Conservation (phyloP, 2,329 filamentous ascomycete genomes). For the Penicillium sp. region DNA sequence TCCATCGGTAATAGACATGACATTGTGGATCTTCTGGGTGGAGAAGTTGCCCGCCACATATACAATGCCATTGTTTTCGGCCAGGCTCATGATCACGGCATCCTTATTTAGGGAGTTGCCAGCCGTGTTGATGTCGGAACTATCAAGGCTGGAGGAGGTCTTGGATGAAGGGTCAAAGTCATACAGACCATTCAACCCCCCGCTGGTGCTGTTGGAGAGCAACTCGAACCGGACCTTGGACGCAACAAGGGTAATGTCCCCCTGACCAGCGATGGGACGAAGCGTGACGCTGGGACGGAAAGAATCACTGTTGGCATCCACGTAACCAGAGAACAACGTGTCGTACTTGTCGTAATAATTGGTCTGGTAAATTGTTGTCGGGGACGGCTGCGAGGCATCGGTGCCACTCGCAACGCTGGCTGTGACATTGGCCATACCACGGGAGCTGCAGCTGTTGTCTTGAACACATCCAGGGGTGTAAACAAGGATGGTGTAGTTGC, state of each 20-base stretch:
- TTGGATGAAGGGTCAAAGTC: slow-evolving; percentile 73
- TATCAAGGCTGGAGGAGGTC: slow-evolving; percentile 63
- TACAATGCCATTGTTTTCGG: slow-evolving; percentile 62
- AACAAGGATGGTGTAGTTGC: slow-evolving; percentile 86
- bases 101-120: slow-evolving; percentile 67
- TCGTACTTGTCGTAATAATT: slow-evolving; percentile 98
- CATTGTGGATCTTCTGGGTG: slow-evolving; percentile 67
- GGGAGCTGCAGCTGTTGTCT: slow-evolving; percentile 72
- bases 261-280: slow-evolving; percentile 62
- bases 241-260: slow-evolving; percentile 77
- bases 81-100: slow-evolving; percentile 72
- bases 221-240: slow-evolving; percentile 77
- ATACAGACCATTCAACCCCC: slow-evolving; percentile 84
- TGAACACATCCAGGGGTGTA: slow-evolving; percentile 90
- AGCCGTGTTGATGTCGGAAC: slow-evolving; percentile 74
- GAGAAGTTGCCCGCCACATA: slow-evolving; percentile 88
- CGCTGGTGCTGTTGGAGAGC: slow-evolving; percentile 57
- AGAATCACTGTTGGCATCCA: slow-evolving; percentile 70
- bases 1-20: slow-evolving; percentile 71
- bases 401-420: slow-evolving; percentile 61
- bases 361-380: slow-evolving; percentile 75
- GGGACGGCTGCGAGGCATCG: slow-evolving; percentile 52
- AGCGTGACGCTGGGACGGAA: slow-evolving; percentile 84
- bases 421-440: slow-evolving; percentile 82
- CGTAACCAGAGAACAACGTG: slow-evolving; percentile 79